phyloP scores from a whole-genome alignment of 768 basidiomycete species.

The Calocera viscosa region DNA sequence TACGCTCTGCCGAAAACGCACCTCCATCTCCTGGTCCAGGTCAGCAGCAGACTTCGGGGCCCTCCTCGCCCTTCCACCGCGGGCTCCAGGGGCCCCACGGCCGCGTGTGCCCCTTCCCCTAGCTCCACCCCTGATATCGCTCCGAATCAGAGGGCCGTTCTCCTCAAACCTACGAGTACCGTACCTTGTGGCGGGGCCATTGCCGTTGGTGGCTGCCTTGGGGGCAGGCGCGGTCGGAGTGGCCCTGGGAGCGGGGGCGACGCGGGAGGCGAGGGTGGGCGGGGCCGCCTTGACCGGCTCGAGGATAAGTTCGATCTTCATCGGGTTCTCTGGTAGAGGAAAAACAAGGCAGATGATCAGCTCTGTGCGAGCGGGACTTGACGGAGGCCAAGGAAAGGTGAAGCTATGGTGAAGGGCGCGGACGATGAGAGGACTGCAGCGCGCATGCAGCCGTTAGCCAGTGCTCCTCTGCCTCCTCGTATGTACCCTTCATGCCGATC shows the following conservation, averaged over 20 bases:
- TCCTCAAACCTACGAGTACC: constrained; percentile 4
- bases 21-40: constrained; percentile 97
- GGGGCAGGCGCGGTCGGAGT: constrained; percentile 23
- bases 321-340: constrained; percentile 62
- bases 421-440: background rate
- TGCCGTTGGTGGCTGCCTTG: constrained; percentile 11
- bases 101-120: constrained; percentile 37
- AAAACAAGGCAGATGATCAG: constrained; percentile 11
- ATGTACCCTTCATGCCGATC: background rate
- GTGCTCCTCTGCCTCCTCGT: background rate
- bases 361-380: constrained; percentile 8
- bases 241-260: constrained; percentile 53
- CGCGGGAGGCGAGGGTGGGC: constrained; percentile 63
- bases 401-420: constrained; percentile 8
- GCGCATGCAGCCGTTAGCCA: background rate
- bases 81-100: constrained; percentile 35
- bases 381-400: background rate
- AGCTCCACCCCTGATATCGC: background rate
- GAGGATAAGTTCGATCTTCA: constrained; percentile 97
- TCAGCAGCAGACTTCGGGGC: constrained; percentile 74
- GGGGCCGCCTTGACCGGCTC: constrained; percentile 55
- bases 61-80: constrained; percentile 30
- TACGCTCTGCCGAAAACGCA: constrained; percentile 28
- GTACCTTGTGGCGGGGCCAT: constrained; percentile 7
- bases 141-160: background rate